These are phyloP conservation scores for Solanum chilense DNA, from an alignment of 257 asterid species.

Conservation along the genomic window DNA sequence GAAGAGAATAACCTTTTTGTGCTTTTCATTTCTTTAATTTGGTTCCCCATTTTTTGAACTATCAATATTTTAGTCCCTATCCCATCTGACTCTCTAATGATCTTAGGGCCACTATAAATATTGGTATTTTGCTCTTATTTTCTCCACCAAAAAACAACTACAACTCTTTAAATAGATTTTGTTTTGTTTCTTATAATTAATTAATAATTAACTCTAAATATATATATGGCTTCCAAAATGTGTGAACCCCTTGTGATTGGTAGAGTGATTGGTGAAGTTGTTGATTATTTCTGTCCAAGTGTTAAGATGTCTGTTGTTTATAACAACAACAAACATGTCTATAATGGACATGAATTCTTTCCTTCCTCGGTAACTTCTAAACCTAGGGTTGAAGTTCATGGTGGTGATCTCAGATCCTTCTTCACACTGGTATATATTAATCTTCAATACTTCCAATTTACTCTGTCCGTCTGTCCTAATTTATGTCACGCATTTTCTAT, in stretches of 20 bases:
- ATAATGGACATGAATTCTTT: conserved; percentile 70
- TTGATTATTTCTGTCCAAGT: conserved; percentile 36
- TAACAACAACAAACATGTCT: conserved; percentile 54
- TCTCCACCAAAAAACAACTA: conserved; percentile 1
- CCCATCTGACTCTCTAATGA: neutral
- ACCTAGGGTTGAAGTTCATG: conserved; percentile 70
- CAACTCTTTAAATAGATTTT: neutral
- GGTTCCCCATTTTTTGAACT: neutral
- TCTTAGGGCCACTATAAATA: conserved; percentile 35
- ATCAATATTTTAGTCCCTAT: neutral
- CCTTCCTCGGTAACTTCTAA: conserved; percentile 51
- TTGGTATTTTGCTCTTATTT: conserved; percentile 9
- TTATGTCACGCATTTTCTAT: neutral
- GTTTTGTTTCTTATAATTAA: neutral
- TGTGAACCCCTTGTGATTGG: conserved; percentile 58
- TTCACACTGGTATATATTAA: conserved; percentile 44
- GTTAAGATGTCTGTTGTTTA: conserved; percentile 57
- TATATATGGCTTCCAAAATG: conserved; percentile 9
- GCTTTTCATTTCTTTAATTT: neutral
- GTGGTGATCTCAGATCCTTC: conserved; percentile 72
- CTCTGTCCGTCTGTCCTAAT: neutral
- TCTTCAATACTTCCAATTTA: neutral
- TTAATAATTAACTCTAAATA: neutral
- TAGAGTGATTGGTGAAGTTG: conserved; percentile 77
- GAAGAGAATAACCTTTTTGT: neutral